Base-by-base conservation (phyloP, 2,329 filamentous ascomycete species). In the Colletotrichum limetticola region DNA sequence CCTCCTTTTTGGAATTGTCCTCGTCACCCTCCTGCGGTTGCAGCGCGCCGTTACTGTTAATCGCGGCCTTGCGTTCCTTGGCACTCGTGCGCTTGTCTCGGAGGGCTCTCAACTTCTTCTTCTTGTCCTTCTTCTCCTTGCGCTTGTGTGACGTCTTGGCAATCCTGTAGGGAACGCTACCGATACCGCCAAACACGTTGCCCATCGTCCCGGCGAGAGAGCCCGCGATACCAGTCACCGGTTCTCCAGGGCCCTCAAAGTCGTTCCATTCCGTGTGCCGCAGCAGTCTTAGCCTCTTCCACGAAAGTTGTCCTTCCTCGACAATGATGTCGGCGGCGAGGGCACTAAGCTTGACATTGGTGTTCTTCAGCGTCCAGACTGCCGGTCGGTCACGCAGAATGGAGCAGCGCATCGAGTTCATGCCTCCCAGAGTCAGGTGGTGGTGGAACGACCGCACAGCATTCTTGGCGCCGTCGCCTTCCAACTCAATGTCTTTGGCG, bases 181-280 rank as follows among this genome's bases (percentile, higher is more conserved):
- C 91, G 19, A 93, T 83, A 0, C 92, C 92, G n/a, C 86, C 84
- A 30, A 91, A 89, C 1, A 91, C 85, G 46, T 89, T 87, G 1
- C 88, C 87, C 3, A 92, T 78, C 0, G 89, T 90, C 3, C 86
- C 86, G n/a, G 89, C 85, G 5, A 94, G 76, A 0, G 91, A 91
- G 12, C 90, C 89, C 42, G 90, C 89, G 4, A 89, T 83, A 3
- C 92, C 93, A 0, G 92, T 93, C 14, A 95, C 83, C 0, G 93
- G 93, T 78, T 94, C 93, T 0, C 92, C 92, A 0, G 92, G 92
- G 0, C 93, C 93, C 75, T 93, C 91, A 76, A 94, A 94, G 76
- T 94, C 92, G 76, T 94, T 93, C 91, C 92, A 95, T 76, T 94
- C 92, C 63, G 88, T 89, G 76, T 93, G 91, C 9, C 93, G 86